Percentiles rank a stretch among this genome's conserved stretches.
These are phyloP conservation scores for Wallacemonas sp. DNA, from an alignment of 208 protist genomes.

Conservation along the genomic window DNA sequence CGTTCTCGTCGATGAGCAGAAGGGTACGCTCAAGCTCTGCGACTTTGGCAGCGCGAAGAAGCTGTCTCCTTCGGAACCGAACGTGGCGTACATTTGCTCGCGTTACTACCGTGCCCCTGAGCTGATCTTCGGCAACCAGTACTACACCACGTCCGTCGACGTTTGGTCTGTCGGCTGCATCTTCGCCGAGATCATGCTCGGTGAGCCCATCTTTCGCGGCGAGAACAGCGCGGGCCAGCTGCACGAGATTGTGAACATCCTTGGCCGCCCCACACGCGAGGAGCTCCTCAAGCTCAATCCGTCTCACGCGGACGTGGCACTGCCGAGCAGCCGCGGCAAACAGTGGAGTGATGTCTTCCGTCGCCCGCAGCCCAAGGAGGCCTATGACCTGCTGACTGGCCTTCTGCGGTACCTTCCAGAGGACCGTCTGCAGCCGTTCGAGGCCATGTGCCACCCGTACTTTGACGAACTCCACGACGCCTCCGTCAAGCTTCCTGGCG, in stretches of 20 bases:
- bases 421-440: slow-evolving; percentile 80
- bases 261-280: slow-evolving; percentile 93
- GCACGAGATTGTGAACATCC: slow-evolving; percentile 95
- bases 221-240: slow-evolving; percentile 98
- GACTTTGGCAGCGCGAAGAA: slow-evolving; percentile 99
- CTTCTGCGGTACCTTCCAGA: slow-evolving; percentile 95
- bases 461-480: slow-evolving; percentile 97
- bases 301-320: slow-evolving; percentile 40
- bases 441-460: slow-evolving; percentile 96
- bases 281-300: slow-evolving; percentile 72
- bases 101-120: slow-evolving; percentile 99
- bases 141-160: slow-evolving; percentile 99
- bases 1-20: slow-evolving; percentile 98
- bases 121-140: slow-evolving; percentile 98
- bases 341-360: slow-evolving; percentile 71
- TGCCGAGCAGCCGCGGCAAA: slow-evolving; percentile 50
- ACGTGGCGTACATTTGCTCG: slow-evolving; percentile 99
- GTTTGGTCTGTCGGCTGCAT: slow-evolving; percentile 99
- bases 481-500: slow-evolving; percentile 65
- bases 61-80: slow-evolving; percentile 96
- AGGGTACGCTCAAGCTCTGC: slow-evolving; percentile 95
- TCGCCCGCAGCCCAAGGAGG: slow-evolving; percentile 48
- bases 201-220: slow-evolving; percentile 99
- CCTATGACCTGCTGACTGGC: slow-evolving; percentile 93
- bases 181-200: slow-evolving; percentile 99